Percentiles rank a stretch among this genome's conserved stretches.
Conservation (phyloP, 2,329 filamentous ascomycete genomes). For the Fusarium sp. region DNA sequence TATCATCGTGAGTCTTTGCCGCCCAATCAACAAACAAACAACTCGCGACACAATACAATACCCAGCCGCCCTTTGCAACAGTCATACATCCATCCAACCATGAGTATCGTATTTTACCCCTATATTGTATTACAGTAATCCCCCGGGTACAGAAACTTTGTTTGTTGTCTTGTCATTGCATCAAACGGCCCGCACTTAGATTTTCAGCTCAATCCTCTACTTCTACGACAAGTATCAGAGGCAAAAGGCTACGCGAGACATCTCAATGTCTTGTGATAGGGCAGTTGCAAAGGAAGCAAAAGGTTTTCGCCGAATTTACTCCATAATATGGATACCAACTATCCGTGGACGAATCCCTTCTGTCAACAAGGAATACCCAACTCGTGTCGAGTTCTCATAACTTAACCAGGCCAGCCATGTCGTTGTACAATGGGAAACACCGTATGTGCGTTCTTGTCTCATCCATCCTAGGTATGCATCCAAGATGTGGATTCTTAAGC, state of each 20-base stretch:
- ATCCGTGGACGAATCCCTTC: not conserved
- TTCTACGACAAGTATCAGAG: constrained; percentile 23
- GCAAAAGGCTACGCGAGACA: constrained; percentile 1
- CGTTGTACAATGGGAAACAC: not conserved
- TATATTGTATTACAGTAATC: not conserved
- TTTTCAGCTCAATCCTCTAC: constrained; percentile 21
- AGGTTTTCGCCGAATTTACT: constrained; percentile 6
- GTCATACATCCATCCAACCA: not conserved
- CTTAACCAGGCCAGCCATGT: not conserved
- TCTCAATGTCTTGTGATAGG: not conserved
- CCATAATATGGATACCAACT: not conserved
- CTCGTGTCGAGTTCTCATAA: not conserved
- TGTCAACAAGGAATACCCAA: constrained; percentile 5
- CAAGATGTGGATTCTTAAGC: constrained; percentile 7
- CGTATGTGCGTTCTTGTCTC: not conserved
- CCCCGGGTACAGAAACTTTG: constrained; percentile 10
- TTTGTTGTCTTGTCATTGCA: constrained; percentile 14
- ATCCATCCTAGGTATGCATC: not conserved
- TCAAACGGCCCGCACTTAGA: constrained; percentile 27
- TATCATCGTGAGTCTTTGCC: not conserved
- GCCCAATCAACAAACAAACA: constrained; percentile 11
- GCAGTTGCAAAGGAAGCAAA: not conserved
- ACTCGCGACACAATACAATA: not conserved
- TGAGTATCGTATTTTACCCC: not conserved
- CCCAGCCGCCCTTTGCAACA: constrained; percentile 11